Evolutionary conservation across 2,329 filamentous ascomycete genomes (phyloP).

Genomic region (Monosporascus sp.): DNA sequence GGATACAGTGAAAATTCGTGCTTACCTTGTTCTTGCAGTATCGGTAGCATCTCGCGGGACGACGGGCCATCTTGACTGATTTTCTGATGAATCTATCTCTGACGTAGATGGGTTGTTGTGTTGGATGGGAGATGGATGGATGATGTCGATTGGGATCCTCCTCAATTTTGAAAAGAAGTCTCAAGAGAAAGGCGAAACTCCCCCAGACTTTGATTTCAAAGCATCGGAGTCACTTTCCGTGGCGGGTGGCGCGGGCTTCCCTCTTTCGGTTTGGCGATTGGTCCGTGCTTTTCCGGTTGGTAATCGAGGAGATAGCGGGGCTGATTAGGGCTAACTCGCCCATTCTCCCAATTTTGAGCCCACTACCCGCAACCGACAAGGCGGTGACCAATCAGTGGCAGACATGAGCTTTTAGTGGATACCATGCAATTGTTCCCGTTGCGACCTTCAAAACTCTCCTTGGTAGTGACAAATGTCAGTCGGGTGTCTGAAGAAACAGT

Average conservation of each 20-base stretch:
- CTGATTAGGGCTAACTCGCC: slow-evolving; percentile 29
- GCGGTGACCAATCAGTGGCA: background rate
- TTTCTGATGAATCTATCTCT: slow-evolving; percentile 42
- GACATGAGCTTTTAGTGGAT: background rate
- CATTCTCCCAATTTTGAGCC: background rate
- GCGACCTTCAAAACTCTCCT: too few species aligned
- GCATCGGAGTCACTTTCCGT: slow-evolving; percentile 26
- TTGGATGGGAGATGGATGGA: slow-evolving; percentile 22
- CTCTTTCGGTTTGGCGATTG: background rate
- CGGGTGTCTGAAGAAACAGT: too few species aligned
- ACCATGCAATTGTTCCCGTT: background rate
- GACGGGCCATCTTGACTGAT: slow-evolving; percentile 93
- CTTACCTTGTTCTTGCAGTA: slow-evolving; percentile 99
- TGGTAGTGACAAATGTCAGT: too few species aligned
- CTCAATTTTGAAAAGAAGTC: slow-evolving; percentile 25
- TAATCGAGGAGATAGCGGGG: background rate
- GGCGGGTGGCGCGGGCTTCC: slow-evolving; percentile 1
- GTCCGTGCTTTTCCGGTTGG: background rate
- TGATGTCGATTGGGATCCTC: slow-evolving; percentile 24
- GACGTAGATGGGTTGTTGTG: slow-evolving; percentile 29
- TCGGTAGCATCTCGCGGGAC: slow-evolving; percentile 98
- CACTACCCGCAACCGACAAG: background rate
- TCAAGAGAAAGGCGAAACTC: slow-evolving; percentile 21
- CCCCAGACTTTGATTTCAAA: slow-evolving; percentile 46
- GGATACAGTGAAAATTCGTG: background rate